Base-by-base conservation (phyloP, 208 protist genomes). In the Crithidia expoeki region DNA sequence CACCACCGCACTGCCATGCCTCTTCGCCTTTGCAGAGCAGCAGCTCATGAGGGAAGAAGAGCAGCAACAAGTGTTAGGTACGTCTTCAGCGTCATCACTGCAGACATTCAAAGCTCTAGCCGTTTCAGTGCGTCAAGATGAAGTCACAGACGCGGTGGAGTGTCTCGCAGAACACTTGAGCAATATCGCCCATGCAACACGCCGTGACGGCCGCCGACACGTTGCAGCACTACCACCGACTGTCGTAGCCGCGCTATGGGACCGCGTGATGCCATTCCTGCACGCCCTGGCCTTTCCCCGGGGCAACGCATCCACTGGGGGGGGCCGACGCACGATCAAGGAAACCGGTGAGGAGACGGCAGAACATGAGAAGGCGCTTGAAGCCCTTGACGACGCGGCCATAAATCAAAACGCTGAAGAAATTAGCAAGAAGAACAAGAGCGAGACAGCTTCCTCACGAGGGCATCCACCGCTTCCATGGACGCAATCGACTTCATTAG, bases 161-260 rank as follows among this genome's bases (percentile, higher is more conserved):
- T 34, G 21, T 25, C n/a, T 85, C 5, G 21, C 17, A 10, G 5
- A 21, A 23, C 70, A 74, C 56, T 57, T 85, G 14, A 27, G 40
- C 23, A n/a, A 33, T 12, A 51, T 85, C 23, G 56, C 40, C 16
- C 19, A 40, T n/a, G 70, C 68, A 4, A 25, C 56, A 2, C 70
- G 56, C 40, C 65, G 61, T 14, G 83, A 77, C 40, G 89, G 82
- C 1, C 75, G 85, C 1, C 80, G 81, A 11, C 80, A 82, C 53
- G 81, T 84, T 46, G 40, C 76, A 1, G 71, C 83, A 3, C 81
- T 94, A 57, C 84, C 85, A 11, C 78, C 85, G 16, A 19, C 79
- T 4, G 72, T 90, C 3, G 80, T 84, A 6, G 77, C 68, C 2
- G 79, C 72, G 42, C 76, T 94, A n/a, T 94, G 89, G 84, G 64